Conservation (phyloP, 2,329 filamentous ascomycete species). For the Paraphaeosphaeria sporulosa region DNA sequence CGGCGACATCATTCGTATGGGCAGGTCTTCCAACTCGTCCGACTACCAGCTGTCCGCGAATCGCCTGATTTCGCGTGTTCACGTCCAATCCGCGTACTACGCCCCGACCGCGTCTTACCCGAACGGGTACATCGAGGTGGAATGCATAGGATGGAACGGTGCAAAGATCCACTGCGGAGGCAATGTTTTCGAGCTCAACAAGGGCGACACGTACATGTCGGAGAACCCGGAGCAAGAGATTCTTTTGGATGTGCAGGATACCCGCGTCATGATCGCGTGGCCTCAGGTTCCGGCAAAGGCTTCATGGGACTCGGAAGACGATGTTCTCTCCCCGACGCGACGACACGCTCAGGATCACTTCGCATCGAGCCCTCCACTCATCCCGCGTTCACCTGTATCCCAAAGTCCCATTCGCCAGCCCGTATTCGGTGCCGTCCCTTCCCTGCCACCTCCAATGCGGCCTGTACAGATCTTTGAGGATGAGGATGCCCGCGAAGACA, state of each 20-base stretch:
- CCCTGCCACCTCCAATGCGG: conserved; percentile 31
- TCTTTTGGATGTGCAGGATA: conserved; percentile 94
- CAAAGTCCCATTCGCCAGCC: conserved; percentile 65
- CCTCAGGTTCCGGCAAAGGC: conserved; percentile 68
- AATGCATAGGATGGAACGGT: conserved; percentile 96
- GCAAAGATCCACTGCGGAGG: conserved; percentile 91
- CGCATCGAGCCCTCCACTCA: conserved; percentile 68
- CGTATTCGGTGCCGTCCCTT: conserved; percentile 49
- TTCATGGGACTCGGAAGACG: conserved; percentile 65
- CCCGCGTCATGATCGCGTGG: conserved; percentile 89
- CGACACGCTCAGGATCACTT: conserved; percentile 52
- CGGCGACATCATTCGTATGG: conserved; percentile 85
- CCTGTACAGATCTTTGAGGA: conserved; percentile 49
- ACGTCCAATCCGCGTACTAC: conserved; percentile 87
- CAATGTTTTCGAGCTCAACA: conserved; percentile 82
- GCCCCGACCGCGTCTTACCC: conserved; percentile 72
- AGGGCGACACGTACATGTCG: conserved; percentile 88
- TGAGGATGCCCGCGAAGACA: conserved; percentile 27
- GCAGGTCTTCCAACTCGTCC: conserved; percentile 93
- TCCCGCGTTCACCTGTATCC: conserved; percentile 79
- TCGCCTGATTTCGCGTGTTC: conserved; percentile 89
- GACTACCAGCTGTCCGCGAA: conserved; percentile 93
- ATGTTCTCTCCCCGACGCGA: conserved; percentile 52
- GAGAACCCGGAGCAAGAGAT: conserved; percentile 88
- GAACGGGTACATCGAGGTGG: conserved; percentile 81